A percentile compares a stretch with the other conserved stretches of the same genome.
Evolutionary conservation across 169 alveolate species (phyloP).

Genomic region (Plasmodium ovale): DNA sequence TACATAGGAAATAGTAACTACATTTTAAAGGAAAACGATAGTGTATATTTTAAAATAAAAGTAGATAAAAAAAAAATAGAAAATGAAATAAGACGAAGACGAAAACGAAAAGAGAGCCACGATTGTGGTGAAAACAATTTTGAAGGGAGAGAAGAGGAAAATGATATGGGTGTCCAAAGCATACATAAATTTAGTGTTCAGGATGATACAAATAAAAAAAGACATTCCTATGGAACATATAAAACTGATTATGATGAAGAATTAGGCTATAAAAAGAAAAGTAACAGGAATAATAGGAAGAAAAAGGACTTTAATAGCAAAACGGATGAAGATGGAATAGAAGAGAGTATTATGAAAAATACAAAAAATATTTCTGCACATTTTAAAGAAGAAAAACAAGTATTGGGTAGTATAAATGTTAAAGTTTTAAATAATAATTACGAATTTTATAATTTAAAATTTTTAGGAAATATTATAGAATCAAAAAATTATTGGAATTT

Average conservation of each 20-base stretch:
- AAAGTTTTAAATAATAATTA: slow-evolving; percentile 55
- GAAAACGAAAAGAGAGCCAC: not conserved
- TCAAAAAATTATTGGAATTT: slow-evolving; percentile 63
- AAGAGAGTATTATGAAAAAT: not conserved
- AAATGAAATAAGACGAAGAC: slow-evolving; percentile 10
- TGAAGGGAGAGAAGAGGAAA: not conserved
- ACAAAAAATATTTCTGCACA: not conserved
- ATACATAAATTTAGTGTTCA: no score
- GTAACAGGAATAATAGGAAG: not conserved
- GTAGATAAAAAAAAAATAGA: slow-evolving; percentile 45
- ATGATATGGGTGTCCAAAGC: no score
- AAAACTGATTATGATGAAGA: no score
- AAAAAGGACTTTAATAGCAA: not conserved
- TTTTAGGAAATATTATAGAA: slow-evolving; percentile 66
- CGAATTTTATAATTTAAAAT: slow-evolving; percentile 66
- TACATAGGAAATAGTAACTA: slow-evolving; percentile 53
- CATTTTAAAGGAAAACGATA: slow-evolving; percentile 55
- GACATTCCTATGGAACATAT: no score
- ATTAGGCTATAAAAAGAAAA: not conserved
- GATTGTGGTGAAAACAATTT: not conserved
- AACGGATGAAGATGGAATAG: not conserved
- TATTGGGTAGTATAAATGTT: slow-evolving; percentile 44
- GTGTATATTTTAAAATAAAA: slow-evolving; percentile 35
- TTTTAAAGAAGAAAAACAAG: not conserved
- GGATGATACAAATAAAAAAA: no score